Conservation (phyloP, 306 rosid genomes). For the Gastrolobium villosum region DNA sequence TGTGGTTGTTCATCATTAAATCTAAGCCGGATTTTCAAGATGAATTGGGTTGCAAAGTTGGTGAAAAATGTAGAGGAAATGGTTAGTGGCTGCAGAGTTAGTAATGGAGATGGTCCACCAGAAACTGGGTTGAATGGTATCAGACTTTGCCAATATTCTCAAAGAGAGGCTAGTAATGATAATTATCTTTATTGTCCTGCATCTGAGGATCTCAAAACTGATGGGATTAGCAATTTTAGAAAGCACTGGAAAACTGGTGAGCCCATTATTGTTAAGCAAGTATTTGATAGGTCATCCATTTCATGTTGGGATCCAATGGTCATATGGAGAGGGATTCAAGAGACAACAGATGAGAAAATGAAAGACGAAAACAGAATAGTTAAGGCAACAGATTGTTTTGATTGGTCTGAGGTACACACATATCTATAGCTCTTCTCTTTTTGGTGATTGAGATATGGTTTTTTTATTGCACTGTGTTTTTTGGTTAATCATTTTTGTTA, state of each 20-base stretch:
- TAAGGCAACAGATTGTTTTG: conserved; percentile 84
- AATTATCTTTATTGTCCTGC: conserved; percentile 78
- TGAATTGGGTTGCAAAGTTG: conserved; percentile 99
- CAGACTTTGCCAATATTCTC: conserved; percentile 65
- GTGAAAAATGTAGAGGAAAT: conserved; percentile 97
- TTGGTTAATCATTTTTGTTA: conserved; percentile 33
- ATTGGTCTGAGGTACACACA: conserved; percentile 83
- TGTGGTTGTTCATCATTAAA: conserved; percentile 76
- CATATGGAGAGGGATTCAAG: conserved; percentile 85
- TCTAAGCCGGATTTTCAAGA: conserved; percentile 93
- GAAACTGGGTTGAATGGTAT: conserved; percentile 56
- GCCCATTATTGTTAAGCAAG: conserved; percentile 82
- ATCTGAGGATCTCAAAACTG: conserved; percentile 73
- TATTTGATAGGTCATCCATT: conserved; percentile 79
- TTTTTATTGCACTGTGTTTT: conserved; percentile 35
- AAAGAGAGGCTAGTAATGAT: conserved; percentile 69
- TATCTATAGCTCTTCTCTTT: conserved; percentile 41
- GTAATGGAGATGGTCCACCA: conserved; percentile 50
- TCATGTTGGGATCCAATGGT: conserved; percentile 91
- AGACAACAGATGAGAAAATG: conserved; percentile 78
- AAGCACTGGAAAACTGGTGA: conserved; percentile 86
- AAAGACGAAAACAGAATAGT: conserved; percentile 76
- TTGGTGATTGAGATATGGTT: conserved; percentile 35
- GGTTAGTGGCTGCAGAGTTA: conserved; percentile 88
- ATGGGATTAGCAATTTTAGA: conserved; percentile 82